Conservation (phyloP, 2,329 filamentous ascomycete species). For the Geoglossum cookeanum region DNA sequence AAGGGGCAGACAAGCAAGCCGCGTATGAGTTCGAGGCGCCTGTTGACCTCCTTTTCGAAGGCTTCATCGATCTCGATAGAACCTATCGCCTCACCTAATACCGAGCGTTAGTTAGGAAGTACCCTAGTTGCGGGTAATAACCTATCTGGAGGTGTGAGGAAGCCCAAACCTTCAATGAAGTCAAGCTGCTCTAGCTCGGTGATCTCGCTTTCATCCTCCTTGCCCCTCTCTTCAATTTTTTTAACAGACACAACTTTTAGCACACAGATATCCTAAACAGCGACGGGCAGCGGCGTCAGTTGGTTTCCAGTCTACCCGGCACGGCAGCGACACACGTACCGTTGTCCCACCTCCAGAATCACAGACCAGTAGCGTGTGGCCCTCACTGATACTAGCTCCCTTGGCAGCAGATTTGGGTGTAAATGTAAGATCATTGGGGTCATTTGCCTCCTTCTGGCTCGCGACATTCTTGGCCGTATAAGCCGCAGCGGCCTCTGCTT, state of each 20-base stretch:
- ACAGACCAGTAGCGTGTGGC: constrained; percentile 29
- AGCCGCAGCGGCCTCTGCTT: constrained; percentile 34
- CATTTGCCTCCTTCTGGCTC: too few relatives aligned
- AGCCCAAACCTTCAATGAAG: not conserved
- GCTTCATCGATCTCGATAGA: constrained; percentile 5
- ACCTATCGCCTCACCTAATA: constrained; percentile 12
- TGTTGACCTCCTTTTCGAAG: constrained; percentile 18
- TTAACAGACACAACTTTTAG: not conserved
- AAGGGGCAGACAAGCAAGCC: not conserved
- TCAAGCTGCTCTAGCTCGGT: not conserved
- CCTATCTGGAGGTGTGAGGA: not conserved
- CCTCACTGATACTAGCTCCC: constrained; percentile 13
- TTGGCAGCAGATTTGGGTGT: not conserved
- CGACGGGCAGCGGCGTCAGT: not conserved
- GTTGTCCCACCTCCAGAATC: constrained; percentile 32
- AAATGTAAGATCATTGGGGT: not conserved
- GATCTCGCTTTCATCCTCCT: not conserved
- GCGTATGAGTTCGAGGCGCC: constrained; percentile 8
- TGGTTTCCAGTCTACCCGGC: not conserved
- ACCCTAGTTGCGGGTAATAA: not conserved
- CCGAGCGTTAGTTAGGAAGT: not conserved
- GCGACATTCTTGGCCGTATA: constrained; percentile 7
- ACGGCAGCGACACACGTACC: constrained; percentile 15
- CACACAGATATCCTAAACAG: not conserved
- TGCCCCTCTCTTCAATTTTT: too few relatives aligned